Evolutionary conservation across 495 filamentous ascomycete genomes (phyloP), one percentile per base, ranked within the genome.

Genomic region (Penicillium flavigenum): DNA sequence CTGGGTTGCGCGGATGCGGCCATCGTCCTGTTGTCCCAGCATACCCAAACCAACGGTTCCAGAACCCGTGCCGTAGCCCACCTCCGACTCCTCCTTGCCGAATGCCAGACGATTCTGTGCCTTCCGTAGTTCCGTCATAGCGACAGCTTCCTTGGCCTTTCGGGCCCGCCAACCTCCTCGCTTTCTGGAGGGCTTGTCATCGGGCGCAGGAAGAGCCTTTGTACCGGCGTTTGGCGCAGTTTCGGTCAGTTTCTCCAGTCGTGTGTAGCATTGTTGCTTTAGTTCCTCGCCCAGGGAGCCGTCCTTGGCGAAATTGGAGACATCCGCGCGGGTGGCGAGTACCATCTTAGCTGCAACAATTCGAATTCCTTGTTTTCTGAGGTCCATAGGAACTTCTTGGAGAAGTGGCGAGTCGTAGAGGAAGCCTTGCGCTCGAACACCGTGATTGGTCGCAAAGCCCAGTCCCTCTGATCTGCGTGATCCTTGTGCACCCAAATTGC

Each of bases 21-120:
- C 95, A 55, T 89, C 90, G 69, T 92, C 88, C 51, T 86, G 77
- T 67, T 91, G 87, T 8, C 94, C 94, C 47, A 98, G 87, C 95
- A 98, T 98, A 50, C 94, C 94, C 62, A 98, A 71, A 26, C 94
- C 94, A 56, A 87, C 85, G 5, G 93, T 96, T 57, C 84, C 83
- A 59, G 96, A 91, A 29, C 93, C 89, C 10, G 83, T 83, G 14
- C 92, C 94, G 68, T 95, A 98, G 14, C 94, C 94, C 19, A 94
- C 88, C 72, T 98, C 94, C 60, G 87, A 84, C 71, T 98, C 94
- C 65, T 98, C 94, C 64, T 95, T 94, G 49, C 93, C 93, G 62
- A 98, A 98, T 0, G 88, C 91, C 81, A 98, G 87, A 22, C 94
- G 84, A 73, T 98, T 98, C 73, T 96, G 93, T 8, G 92, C 91